phyloP scores from a whole-genome alignment of 768 basidiomycete genomes.

The Chalciporus chontae region DNA sequence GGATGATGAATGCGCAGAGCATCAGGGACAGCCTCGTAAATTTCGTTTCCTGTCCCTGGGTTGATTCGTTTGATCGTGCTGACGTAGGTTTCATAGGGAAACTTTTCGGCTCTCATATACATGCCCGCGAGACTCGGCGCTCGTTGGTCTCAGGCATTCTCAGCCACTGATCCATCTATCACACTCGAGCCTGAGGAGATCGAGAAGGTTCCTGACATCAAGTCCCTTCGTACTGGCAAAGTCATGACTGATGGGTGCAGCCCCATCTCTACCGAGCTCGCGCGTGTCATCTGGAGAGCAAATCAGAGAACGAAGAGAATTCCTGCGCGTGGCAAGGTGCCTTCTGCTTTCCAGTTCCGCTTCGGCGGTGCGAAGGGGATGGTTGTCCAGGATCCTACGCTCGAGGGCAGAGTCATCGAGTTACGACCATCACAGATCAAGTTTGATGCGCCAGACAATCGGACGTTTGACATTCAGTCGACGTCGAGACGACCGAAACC shows the following conservation, averaged over 20 bases:
- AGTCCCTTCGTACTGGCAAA: slow-evolving; percentile 18
- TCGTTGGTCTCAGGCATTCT: slow-evolving; percentile 54
- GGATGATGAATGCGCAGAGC: slow-evolving; percentile 17
- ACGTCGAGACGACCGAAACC: slow-evolving; percentile 42
- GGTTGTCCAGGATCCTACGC: slow-evolving; percentile 39
- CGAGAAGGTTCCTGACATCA: slow-evolving; percentile 26
- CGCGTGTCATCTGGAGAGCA: slow-evolving; percentile 33
- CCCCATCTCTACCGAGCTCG: slow-evolving; percentile 38
- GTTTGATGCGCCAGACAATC: slow-evolving; percentile 37
- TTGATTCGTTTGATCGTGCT: background rate
- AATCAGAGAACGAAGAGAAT: slow-evolving; percentile 30
- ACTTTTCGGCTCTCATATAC: slow-evolving; percentile 35
- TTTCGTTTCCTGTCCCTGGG: background rate
- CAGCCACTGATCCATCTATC: slow-evolving; percentile 47
- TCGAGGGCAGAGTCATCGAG: slow-evolving; percentile 34
- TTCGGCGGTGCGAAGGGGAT: slow-evolving; percentile 49
- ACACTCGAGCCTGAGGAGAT: slow-evolving; percentile 37
- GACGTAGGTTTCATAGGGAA: slow-evolving; percentile 29
- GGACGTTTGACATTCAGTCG: slow-evolving; percentile 46
- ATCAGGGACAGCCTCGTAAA: slow-evolving; percentile 37
- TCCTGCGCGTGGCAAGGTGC: slow-evolving; percentile 17
- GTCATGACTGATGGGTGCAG: slow-evolving; percentile 54
- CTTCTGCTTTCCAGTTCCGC: slow-evolving; percentile 44
- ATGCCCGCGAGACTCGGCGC: slow-evolving; percentile 49
- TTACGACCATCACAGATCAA: slow-evolving; percentile 47